These are phyloP conservation scores for Camellia oleifera DNA, from an alignment of 179 eudicot genomes.

Conservation along the genomic window DNA sequence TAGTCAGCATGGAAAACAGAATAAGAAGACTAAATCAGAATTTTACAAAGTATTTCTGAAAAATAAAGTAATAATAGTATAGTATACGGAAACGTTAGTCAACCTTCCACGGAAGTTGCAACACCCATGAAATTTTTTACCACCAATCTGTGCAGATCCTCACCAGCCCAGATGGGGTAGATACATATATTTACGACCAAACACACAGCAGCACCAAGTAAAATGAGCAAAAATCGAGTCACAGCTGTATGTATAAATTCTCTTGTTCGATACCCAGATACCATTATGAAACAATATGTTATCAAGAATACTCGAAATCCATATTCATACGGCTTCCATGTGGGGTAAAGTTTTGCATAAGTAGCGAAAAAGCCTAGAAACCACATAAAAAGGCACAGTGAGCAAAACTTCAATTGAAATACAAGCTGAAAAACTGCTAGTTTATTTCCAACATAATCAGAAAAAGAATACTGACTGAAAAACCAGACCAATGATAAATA, in stretches of 20 bases:
- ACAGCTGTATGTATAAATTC: constrained; percentile 72
- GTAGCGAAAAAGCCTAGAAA: constrained; percentile 58
- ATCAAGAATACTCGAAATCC: constrained; percentile 87
- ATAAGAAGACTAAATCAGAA: background rate
- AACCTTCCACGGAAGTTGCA: constrained; percentile 93
- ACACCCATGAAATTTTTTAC: constrained; percentile 74
- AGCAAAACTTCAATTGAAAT: background rate
- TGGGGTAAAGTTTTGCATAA: constrained; percentile 69
- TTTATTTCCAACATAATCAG: background rate
- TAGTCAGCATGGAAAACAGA: background rate
- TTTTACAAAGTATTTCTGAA: background rate
- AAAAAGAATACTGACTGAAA: constrained; percentile 1
- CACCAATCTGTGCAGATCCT: constrained; percentile 83
- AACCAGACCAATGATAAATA: constrained; percentile 55
- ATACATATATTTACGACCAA: constrained; percentile 69
- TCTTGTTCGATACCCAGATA: constrained; percentile 70
- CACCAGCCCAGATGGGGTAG: constrained; percentile 98
- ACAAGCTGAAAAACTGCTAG: background rate
- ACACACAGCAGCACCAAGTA: constrained; percentile 74
- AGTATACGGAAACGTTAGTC: constrained; percentile 14
- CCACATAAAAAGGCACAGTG: constrained; percentile 5
- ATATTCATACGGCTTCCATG: constrained; percentile 88
- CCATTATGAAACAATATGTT: constrained; percentile 83
- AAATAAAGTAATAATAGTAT: background rate
- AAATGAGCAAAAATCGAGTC: constrained; percentile 75